phyloP scores from a whole-genome alignment of 139 green algal species.

The Volvox africanus region DNA sequence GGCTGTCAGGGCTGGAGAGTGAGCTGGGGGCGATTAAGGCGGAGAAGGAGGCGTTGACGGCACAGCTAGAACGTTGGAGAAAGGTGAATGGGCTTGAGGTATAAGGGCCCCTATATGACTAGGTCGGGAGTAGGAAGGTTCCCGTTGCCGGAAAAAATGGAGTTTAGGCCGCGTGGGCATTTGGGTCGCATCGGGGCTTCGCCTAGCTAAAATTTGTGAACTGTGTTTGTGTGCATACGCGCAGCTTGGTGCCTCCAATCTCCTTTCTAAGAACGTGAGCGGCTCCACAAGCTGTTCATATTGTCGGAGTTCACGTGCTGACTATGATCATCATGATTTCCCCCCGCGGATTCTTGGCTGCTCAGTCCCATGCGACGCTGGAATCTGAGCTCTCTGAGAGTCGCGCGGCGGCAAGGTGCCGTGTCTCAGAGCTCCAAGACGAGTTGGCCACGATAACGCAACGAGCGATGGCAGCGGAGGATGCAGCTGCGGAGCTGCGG shows the following conservation, averaged over 20 bases:
- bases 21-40: neutral
- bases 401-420: neutral
- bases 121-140: too few species aligned
- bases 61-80: constrained; percentile 8
- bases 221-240: neutral
- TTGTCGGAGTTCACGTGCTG: neutral
- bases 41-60: constrained; percentile 10
- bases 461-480: constrained; percentile 30
- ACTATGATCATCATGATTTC: neutral
- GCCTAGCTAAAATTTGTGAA: neutral
- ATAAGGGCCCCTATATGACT: too few species aligned
- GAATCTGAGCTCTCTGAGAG: constrained; percentile 21
- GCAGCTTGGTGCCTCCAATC: neutral
- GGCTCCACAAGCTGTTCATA: neutral
- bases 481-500: constrained; percentile 30
- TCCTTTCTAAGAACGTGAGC: neutral
- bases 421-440: constrained; percentile 13
- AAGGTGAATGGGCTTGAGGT: neutral
- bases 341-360: too few species aligned
- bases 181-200: neutral
- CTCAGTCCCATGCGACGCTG: constrained; percentile 9
- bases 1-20: neutral
- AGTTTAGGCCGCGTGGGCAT: neutral
- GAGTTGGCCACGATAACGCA: neutral
- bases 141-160: neutral